Base-by-base conservation (phyloP, 2,329 filamentous ascomycete genomes). In the Bisporella sp. region DNA sequence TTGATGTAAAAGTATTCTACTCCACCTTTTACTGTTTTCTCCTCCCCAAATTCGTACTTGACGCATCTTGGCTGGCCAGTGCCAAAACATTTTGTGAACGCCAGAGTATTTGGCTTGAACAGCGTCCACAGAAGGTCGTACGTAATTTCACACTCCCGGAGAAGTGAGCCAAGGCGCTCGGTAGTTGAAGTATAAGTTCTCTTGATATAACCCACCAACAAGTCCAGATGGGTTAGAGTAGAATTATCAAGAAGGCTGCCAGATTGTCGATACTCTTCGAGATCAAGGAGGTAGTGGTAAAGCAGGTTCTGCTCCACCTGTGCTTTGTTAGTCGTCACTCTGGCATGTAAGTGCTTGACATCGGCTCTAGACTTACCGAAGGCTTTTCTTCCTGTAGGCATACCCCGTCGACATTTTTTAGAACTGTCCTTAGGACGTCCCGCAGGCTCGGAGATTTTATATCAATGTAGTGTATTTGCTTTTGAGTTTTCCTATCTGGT, bases 61-160 rank as follows among this genome's bases (percentile, higher is more conserved):
- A 59, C 43, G 46, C 50, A 61, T 47, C 50, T 48, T 52, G 45
- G 56, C 51, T 59, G 51, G 28, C 50, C 30, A 11, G 49, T 60
- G 11, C 56, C 53, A 32, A 46, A 43, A 51, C 49, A 59, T 9
- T 41, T 64, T 9, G 60, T 66, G 52, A 60, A 65, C 41, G 64
- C 45, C 37, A 59, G 41, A 12, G 48, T 59, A 44, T 66, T 64
- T 40, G 61, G 60, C 50, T 68, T 69, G 48, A 69, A 70, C 39
- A 70, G 57, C 21, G 60, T 56, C 61, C 54, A 68, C 6, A 70
- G 60, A 42, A 69, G 60, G 54, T 69, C 57, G 54, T 67, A 69
- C 31, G 57, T 68, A 54, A 68, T 68, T 44, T 66, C 6, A 37
- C 45, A 5, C 32, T 59, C 45, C 51, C 59, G 45, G 12, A 68